phyloP scores from a whole-genome alignment of 106 monocot genomes.

The Allium cepa region DNA sequence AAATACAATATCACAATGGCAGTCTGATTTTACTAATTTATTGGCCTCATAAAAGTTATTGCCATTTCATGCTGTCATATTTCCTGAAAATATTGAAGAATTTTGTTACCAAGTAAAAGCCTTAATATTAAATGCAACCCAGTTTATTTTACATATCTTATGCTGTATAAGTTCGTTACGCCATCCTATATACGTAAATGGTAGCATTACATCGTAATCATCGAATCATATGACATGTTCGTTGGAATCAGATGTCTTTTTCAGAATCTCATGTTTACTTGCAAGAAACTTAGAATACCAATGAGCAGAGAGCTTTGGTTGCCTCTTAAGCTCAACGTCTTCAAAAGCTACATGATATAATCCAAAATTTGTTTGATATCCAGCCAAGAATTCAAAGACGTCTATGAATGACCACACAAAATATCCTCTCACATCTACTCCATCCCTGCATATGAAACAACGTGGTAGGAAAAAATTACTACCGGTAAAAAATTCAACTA shows the following conservation, averaged over 20 bases:
- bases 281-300: constrained; percentile 35
- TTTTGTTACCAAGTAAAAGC: too few relatives aligned
- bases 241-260: not conserved
- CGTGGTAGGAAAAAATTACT: not conserved
- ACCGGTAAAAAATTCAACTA: not conserved
- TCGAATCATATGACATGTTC: not conserved
- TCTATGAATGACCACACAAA: constrained; percentile 41
- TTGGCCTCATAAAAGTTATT: too few relatives aligned
- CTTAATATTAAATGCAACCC: too few relatives aligned
- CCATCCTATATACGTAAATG: too few relatives aligned
- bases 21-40: too few relatives aligned
- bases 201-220: too few relatives aligned
- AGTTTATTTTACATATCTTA: too few relatives aligned
- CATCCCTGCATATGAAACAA: constrained; percentile 23
- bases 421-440: constrained; percentile 32
- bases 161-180: too few relatives aligned
- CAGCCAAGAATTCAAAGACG: constrained; percentile 19
- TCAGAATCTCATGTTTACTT: not conserved
- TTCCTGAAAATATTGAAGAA: too few relatives aligned
- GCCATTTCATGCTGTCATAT: too few relatives aligned
- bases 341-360: constrained; percentile 29
- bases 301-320: constrained; percentile 32
- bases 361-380: constrained; percentile 16
- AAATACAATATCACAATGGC: too few relatives aligned
- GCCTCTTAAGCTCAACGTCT: constrained; percentile 11